Base-by-base conservation (phyloP, 2,329 filamentous ascomycete genomes). In the Cryphonectria nitschkei region DNA sequence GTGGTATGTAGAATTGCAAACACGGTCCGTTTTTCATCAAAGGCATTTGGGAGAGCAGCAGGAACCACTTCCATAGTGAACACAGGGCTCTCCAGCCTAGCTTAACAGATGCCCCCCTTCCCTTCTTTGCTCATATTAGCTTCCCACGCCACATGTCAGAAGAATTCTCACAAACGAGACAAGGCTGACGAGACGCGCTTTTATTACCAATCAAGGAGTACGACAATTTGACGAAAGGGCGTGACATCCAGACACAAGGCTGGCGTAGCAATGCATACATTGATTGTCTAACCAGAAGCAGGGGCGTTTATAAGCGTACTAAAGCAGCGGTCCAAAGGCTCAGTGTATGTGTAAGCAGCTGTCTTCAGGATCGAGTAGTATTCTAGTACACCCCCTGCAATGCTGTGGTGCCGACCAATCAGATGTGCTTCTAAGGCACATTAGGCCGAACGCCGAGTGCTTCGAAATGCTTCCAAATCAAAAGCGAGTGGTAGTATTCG, bases 1-100 rank as follows among this genome's bases (percentile, higher is more conserved):
- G 68, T 65, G 58, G 68, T 39, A 61, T 32, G 60, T 70, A 54
- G 34, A 69, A 54, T 56, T 32, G 9, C 64, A 5, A 52, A 22
- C 7, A 50, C 39, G 46, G 14, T 50, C 54, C 54, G 6, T 13
- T 19, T 22, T 61, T 19, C 29, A 22, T 32, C 16, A 16, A 19
- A 46, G 22, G 8, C 1, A n/a, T 29, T 39, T n/a, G 16, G 37
- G 37, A 39, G 37, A 39, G 37, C 37, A 39, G 37, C 14, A 46
- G 26, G 26, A 26, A 46, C 43, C 43, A 2, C 4, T 1, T 5
- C 43, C 4, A 16, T 22, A 16, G 2, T 46, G 43, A 22, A 46
- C 19, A 22, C 19, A 22, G 14, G 43, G 19, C 37, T 39, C 6
- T 39, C 37, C 8, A 39, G 37, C 37, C 37, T 39, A 9, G 37